Conservation (phyloP, 2,329 filamentous ascomycete species). For the Cladobotryum mycophilum region DNA sequence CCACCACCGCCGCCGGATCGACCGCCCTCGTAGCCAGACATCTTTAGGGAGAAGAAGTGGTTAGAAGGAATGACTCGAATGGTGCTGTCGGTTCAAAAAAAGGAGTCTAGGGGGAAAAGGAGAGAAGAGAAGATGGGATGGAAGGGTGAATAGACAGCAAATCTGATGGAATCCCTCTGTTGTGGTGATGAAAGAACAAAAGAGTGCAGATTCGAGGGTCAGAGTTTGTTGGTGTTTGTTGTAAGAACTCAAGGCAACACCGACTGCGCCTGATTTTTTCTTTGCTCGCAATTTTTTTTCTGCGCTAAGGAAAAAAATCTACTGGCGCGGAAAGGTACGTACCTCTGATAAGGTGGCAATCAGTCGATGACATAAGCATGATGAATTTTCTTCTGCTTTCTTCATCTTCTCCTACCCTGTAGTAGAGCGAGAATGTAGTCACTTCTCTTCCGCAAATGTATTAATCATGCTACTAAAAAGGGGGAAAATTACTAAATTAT, state of each 20-base stretch:
- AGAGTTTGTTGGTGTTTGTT: no score
- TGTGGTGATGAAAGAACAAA: slow-evolving; percentile 13
- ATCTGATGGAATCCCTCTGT: slow-evolving; percentile 6
- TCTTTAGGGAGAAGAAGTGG: slow-evolving; percentile 22
- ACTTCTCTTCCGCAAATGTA: no score
- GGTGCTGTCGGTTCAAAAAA: background rate
- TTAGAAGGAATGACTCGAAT: slow-evolving; percentile 8
- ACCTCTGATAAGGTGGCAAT: slow-evolving; percentile 3
- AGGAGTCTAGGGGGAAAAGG: slow-evolving; percentile 11
- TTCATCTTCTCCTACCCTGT: no score
- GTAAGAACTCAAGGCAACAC: background rate
- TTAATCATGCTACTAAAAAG: no score
- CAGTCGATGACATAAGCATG: slow-evolving; percentile 1
- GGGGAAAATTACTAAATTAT: no score
- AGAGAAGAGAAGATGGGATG: slow-evolving; percentile 10
- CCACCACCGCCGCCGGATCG: slow-evolving; percentile 22
- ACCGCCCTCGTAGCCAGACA: slow-evolving; percentile 42
- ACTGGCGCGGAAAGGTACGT: slow-evolving; percentile 10
- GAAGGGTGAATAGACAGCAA: background rate
- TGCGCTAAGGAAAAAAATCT: slow-evolving; percentile 17
- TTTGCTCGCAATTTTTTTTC: slow-evolving; percentile 17
- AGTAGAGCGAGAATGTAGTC: no score
- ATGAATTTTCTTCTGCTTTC: no score
- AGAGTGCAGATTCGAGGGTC: slow-evolving; percentile 17
- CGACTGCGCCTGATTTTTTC: slow-evolving; percentile 16